Percentiles rank a stretch among this genome's conserved stretches.
Evolutionary conservation across 73 alveolate genomes (phyloP).

Genomic region (Paramecium primaurelia): DNA sequence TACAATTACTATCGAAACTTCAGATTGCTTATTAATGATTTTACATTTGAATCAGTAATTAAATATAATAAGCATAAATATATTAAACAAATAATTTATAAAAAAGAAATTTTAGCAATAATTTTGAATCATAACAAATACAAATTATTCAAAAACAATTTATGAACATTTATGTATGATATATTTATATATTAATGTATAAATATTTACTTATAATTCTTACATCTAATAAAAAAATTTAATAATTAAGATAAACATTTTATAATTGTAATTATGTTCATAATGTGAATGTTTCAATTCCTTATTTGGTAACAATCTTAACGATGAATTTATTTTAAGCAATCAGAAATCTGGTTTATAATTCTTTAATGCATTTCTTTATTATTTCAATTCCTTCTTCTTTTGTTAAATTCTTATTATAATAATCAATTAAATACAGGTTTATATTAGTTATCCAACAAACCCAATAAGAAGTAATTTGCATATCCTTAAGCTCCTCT

Average conservation of each 20-base stretch:
- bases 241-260: not conserved
- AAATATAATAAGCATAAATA: too few species aligned
- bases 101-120: too few species aligned
- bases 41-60: too few species aligned
- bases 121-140: too few species aligned
- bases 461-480: slow-evolving; percentile 84
- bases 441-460: slow-evolving; percentile 85
- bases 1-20: too few species aligned
- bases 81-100: too few species aligned
- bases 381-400: slow-evolving; percentile 86
- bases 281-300: slow-evolving; percentile 66
- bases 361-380: slow-evolving; percentile 82
- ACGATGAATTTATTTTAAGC: slow-evolving; percentile 81
- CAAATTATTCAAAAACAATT: too few species aligned
- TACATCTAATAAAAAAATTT: not conserved
- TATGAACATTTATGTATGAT: too few species aligned
- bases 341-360: slow-evolving; percentile 85
- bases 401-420: slow-evolving; percentile 73
- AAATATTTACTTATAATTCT: too few species aligned
- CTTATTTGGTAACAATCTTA: slow-evolving; percentile 89
- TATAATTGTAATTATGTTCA: not conserved
- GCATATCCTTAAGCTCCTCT: slow-evolving; percentile 98
- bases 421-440: slow-evolving; percentile 46
- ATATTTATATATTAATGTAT: too few species aligned
- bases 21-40: too few species aligned